Base-by-base conservation (phyloP, 1,284 basidiomycete genomes). In the Inonotus hispidus region DNA sequence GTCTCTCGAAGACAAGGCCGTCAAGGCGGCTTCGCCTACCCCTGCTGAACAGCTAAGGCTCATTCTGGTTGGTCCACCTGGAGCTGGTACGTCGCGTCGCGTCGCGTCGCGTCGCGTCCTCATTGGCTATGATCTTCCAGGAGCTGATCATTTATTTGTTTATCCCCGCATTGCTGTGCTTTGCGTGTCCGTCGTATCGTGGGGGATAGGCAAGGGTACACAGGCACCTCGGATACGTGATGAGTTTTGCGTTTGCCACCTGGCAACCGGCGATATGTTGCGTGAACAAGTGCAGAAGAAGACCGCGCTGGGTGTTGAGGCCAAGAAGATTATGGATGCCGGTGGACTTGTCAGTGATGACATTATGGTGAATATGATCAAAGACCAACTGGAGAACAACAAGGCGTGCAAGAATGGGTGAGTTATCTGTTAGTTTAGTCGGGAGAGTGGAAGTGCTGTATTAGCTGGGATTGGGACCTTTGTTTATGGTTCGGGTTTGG, bases 231-330 rank as follows among this genome's bases (percentile, higher is more conserved):
- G 84, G 73, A 96, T 99, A 76, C 85, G 90, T 57, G 88, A 95
- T 66, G 85, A 92, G 72, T 99, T 91, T 82, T 94, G 93, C 73
- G 87, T 99, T 58, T 99, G 96, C 81, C 96, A 99, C 78, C 82
- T 99, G 67, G 95, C 96, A 35, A 99, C 96, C 32, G 96, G 96
- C 41, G 96, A 99, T 79, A 97, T 99, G 93, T 82, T 99, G 62
- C 91, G 96, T 54, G 93, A 95, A 66, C 95, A 99, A 75, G 95
- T 99, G 62, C 70, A 84, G 49, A 78, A 88, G 73, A 90, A 96
- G 78, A 98, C 96, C 4, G 78, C 85, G 45, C 84, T 99, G 54
- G 96, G 96, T 65, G 79, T 90, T 60, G 84, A 92, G 70, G 96
- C 96, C 38, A 98, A 99, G 84, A 95, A 95, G 77, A 90, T 98